These are phyloP conservation scores for Phialophora chinensis DNA, from an alignment of 2,329 filamentous ascomycete genomes.

Conservation along the genomic window DNA sequence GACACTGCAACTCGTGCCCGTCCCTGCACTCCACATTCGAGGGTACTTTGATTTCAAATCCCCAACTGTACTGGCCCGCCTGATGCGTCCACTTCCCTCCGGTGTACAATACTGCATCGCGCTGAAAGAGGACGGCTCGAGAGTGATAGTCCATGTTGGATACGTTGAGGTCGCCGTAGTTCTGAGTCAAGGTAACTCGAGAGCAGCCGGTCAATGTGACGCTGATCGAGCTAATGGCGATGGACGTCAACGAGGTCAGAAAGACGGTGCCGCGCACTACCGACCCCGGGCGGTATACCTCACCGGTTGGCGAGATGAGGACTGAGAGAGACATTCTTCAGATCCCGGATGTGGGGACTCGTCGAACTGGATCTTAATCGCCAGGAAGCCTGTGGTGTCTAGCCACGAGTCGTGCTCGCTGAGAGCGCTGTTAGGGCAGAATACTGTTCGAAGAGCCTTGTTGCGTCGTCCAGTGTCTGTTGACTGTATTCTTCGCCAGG, in stretches of 20 bases:
- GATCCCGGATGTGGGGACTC: background rate
- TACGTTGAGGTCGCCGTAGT: slow-evolving; percentile 15
- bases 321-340: slow-evolving; percentile 14
- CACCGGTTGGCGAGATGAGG: background rate
- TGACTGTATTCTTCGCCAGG: background rate
- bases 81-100: slow-evolving; percentile 13
- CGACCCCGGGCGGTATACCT: slow-evolving; percentile 2
- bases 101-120: background rate
- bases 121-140: slow-evolving; percentile 7
- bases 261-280: slow-evolving; percentile 1
- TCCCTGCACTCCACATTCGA: background rate
- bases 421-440: background rate
- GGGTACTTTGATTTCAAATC: slow-evolving; percentile 7
- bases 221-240: slow-evolving; percentile 9
- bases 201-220: slow-evolving; percentile 6
- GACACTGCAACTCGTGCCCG: background rate
- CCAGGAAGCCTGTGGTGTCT: background rate
- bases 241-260: slow-evolving; percentile 6
- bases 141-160: slow-evolving; percentile 10
- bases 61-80: slow-evolving; percentile 10
- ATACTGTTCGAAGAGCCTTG: background rate
- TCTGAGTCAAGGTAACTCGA: slow-evolving; percentile 12
- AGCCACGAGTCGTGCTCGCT: background rate
- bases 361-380: background rate
- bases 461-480: background rate